Evolutionary conservation across 345 rosid genomes (phyloP), one percentile per base, ranked within the genome.

Genomic region (Eucalyptus marginata): DNA sequence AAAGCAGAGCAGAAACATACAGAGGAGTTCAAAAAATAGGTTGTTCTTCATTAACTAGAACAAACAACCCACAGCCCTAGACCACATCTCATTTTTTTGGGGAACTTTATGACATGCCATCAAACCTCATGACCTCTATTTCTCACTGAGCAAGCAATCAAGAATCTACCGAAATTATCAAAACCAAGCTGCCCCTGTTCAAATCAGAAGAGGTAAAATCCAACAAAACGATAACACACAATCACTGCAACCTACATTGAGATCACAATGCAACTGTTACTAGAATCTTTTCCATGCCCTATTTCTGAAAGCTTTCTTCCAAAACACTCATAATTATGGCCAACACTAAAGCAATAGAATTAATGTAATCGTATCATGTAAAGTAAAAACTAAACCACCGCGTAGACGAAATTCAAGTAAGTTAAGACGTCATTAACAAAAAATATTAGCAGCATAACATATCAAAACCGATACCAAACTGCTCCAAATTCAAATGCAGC

Each of bases 401-500:
- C 6, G 14, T 36, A 36, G 83, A 76, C 47, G 27, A 76, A 71
- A 43, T 36, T 36, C 46, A 43, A 18, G 43, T 31, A 31, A 68
- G 46, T 76, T 40, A 68, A 76, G 83, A 76, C 46, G 27, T 6
- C 46, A 36, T 6, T 76, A 20, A 36, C 83, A 36, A 76, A 71
- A 36, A 18, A 0, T 20, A 76, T 40, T 36, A 76, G 83, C 46
- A 10, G 83, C 24, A 36, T 10, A 71, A 20, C 83, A 18, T 36
- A 36, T 71, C 27, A 6, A 68, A 49, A 86, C 43, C 43, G 18
- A 86, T 10, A 59, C 43, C 49, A 10, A 64, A 66, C 84, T 76
- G 52, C 83, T 88, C 62, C 33, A 86, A 49, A 51, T 87, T 88
- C 90, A 91, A 59, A 86, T 86, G 90, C 93, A 68, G 89, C 87